phyloP scores from a whole-genome alignment of 768 basidiomycete species.

The Tulasnella sp. region DNA sequence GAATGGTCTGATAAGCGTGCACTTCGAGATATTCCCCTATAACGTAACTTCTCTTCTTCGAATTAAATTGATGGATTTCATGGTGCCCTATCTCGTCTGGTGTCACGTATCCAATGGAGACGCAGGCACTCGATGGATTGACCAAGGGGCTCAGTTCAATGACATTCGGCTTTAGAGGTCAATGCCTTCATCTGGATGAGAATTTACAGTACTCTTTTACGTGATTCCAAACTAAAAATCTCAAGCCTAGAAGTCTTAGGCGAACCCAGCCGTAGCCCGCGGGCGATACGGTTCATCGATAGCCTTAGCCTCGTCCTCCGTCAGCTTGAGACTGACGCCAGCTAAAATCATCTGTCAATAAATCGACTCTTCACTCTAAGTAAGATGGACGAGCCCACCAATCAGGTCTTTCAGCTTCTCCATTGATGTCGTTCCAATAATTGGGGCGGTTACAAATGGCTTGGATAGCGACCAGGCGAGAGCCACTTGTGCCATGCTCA shows the following conservation, averaged over 20 bases:
- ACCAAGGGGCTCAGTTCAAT: too few relatives aligned
- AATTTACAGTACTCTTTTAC: background rate
- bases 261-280: constrained; percentile 32
- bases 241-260: background rate
- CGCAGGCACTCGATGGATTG: too few relatives aligned
- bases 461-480: constrained; percentile 30
- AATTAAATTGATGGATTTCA: too few relatives aligned
- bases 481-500: constrained; percentile 37
- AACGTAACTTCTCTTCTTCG: too few relatives aligned
- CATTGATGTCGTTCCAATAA: constrained; percentile 22
- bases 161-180: too few relatives aligned
- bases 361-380: too few relatives aligned
- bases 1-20: constrained; percentile 36
- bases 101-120: too few relatives aligned
- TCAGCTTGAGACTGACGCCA: constrained; percentile 31
- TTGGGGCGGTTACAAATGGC: constrained; percentile 10
- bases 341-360: background rate
- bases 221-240: too few relatives aligned
- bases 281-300: constrained; percentile 37
- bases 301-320: constrained; percentile 36
- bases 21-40: too few relatives aligned
- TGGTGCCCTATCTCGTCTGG: too few relatives aligned
- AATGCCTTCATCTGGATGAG: too few relatives aligned
- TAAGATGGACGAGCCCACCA: constrained; percentile 34
- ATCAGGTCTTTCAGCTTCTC: constrained; percentile 43